These are phyloP conservation scores for Hansenula sp. DNA, from an alignment of 1,139 yeast species.

Conservation along the genomic window DNA sequence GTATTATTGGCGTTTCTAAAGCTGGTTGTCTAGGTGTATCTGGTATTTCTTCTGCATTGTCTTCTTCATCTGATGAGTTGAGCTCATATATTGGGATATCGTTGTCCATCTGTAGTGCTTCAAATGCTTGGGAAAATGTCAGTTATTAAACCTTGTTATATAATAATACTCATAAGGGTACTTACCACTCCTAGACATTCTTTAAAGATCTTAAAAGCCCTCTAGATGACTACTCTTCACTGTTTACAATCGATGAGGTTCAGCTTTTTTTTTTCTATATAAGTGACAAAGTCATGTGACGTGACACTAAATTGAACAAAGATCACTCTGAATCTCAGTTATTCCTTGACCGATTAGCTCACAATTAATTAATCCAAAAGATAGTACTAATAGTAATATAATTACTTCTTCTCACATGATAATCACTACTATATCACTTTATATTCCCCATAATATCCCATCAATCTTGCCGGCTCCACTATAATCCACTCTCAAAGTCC, in stretches of 20 bases:
- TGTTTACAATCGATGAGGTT: too few species aligned
- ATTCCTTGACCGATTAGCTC: too few species aligned
- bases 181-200: constrained; percentile 3
- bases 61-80: constrained; percentile 14
- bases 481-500: neutral
- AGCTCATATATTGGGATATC: constrained; percentile 11
- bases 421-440: neutral
- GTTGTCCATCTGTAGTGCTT: constrained; percentile 10
- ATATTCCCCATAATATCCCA: too few species aligned
- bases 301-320: too few species aligned
- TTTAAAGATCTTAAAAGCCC: neutral
- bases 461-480: neutral
- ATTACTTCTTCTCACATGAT: neutral
- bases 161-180: neutral
- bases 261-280: too few species aligned
- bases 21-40: neutral
- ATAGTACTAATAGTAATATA: too few species aligned
- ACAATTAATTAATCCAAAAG: too few species aligned
- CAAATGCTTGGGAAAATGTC: constrained; percentile 10
- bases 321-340: too few species aligned
- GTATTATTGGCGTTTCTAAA: neutral
- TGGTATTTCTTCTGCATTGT: constrained; percentile 1
- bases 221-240: neutral
- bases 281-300: neutral
- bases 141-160: neutral